These are phyloP conservation scores for Saccharomycopsis sp. DNA, from an alignment of 805 yeast genomes.

Conservation along the genomic window DNA sequence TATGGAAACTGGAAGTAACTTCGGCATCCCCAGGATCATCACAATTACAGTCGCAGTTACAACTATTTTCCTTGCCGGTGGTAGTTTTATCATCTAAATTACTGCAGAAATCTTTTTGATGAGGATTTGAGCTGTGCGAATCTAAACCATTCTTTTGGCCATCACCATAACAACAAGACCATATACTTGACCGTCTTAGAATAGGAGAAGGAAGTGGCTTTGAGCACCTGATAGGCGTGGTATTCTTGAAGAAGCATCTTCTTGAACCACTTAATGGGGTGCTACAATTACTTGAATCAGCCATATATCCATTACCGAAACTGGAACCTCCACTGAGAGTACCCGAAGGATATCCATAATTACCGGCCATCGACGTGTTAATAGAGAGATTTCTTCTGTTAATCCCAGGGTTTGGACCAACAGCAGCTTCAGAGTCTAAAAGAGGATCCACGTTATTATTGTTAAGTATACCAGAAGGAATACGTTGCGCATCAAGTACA, in stretches of 20 bases:
- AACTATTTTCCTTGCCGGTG: neutral
- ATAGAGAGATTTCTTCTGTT: neutral
- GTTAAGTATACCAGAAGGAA: neutral
- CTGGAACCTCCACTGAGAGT: neutral
- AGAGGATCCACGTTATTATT: neutral
- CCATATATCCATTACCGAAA: neutral
- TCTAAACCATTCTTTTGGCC: neutral
- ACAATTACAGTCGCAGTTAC: neutral
- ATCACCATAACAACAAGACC: slow-evolving; percentile 20
- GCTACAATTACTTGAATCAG: neutral
- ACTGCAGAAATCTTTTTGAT: neutral
- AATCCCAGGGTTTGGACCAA: neutral
- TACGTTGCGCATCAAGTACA: neutral
- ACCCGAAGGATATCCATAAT: neutral
- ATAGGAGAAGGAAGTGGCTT: slow-evolving; percentile 21
- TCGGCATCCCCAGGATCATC: neutral
- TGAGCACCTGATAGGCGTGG: slow-evolving; percentile 10
- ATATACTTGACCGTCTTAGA: slow-evolving; percentile 14
- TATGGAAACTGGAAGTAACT: neutral
- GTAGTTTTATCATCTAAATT: no score
- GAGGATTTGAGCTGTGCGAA: neutral
- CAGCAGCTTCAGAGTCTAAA: neutral
- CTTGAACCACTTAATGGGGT: neutral
- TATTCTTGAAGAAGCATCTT: slow-evolving; percentile 3
- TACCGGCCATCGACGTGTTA: neutral